These are phyloP conservation scores for Mycena chlorophos DNA, from an alignment of 768 basidiomycete genomes.

Conservation along the genomic window DNA sequence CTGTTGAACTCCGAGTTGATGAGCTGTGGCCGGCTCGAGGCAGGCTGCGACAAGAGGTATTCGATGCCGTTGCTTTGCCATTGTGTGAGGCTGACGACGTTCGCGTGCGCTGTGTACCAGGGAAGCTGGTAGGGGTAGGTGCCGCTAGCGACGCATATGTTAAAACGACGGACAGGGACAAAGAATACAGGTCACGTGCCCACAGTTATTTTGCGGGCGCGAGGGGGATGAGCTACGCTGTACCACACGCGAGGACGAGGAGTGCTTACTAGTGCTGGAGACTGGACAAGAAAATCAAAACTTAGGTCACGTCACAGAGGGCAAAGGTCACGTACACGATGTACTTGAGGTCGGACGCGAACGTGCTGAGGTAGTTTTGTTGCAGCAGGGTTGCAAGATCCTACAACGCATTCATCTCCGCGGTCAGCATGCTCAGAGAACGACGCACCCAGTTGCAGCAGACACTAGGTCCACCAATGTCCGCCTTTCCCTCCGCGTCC, in stretches of 20 bases:
- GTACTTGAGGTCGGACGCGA: slow-evolving; percentile 45
- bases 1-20: slow-evolving; percentile 59
- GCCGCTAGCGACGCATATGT: too few relatives aligned
- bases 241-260: too few relatives aligned
- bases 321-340: slow-evolving; percentile 38
- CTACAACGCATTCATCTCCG: slow-evolving; percentile 27
- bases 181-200: too few relatives aligned
- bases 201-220: slow-evolving; percentile 50
- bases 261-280: slow-evolving; percentile 60
- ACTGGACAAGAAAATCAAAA: slow-evolving; percentile 24
- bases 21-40: slow-evolving; percentile 34
- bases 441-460: slow-evolving; percentile 52
- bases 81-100: slow-evolving; percentile 42
- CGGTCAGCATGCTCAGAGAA: not conserved
- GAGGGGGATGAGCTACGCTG: too few relatives aligned
- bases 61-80: slow-evolving; percentile 50
- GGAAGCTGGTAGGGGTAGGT: slow-evolving; percentile 37
- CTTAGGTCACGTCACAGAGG: not conserved
- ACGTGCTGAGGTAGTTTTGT: slow-evolving; percentile 41
- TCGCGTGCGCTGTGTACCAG: slow-evolving; percentile 48
- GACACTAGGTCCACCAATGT: slow-evolving; percentile 50
- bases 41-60: slow-evolving; percentile 31
- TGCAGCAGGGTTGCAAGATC: slow-evolving; percentile 44
- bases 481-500: slow-evolving; percentile 1
- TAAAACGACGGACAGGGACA: too few relatives aligned